Evolutionary conservation across 345 rosid species (phyloP), one percentile per base, ranked within the genome.

Genomic region (Gossypioides kirkii): DNA sequence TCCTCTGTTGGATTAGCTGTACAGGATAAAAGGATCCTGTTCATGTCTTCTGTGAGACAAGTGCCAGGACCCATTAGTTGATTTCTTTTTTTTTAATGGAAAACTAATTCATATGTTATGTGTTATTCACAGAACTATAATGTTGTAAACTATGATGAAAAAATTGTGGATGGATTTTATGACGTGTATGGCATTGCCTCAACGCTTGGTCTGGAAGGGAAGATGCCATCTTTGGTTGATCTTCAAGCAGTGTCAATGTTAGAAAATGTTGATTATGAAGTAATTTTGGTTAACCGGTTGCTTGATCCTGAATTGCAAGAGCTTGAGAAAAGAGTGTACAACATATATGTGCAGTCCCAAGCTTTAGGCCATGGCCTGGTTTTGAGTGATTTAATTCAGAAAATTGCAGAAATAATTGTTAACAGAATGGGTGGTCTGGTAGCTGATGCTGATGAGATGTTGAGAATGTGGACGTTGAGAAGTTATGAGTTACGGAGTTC

Each of bases 361-460:
- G 83, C 76, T 62, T 81, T 75, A 73, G 82, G 76, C 14, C 73
- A 65, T 56, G 90, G 88, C 75, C 79, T 77, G 28, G 81, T 73
- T 64, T 77, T 88, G 41, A 78, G 83, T 82, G 84, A 80, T 76
- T 78, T 94, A 81, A 80, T 93, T 82, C 94, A 87, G 86, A 90
- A 84, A 81, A 84, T 94, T 80, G 94, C 98, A 18, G 89, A 86
- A 75, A 61, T 94, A 78, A 97, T 94, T 87, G 98, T 89, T 67
- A 75, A 83, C 69, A 88, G 88, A 80, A 85, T 94, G 98, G 98
- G 98, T 70, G 98, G 98, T 36, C 93, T 88, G 16, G 98, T 94
- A 63, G 87, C 80, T 14, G 88, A 89, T 84, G 94, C 97, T 25
- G 98, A 84, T 81, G 97, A 87, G 77, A 90, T 93, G 76, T 78